Base-by-base conservation (phyloP, 2,329 filamentous ascomycete species). In the Parastagonospora avenae region DNA sequence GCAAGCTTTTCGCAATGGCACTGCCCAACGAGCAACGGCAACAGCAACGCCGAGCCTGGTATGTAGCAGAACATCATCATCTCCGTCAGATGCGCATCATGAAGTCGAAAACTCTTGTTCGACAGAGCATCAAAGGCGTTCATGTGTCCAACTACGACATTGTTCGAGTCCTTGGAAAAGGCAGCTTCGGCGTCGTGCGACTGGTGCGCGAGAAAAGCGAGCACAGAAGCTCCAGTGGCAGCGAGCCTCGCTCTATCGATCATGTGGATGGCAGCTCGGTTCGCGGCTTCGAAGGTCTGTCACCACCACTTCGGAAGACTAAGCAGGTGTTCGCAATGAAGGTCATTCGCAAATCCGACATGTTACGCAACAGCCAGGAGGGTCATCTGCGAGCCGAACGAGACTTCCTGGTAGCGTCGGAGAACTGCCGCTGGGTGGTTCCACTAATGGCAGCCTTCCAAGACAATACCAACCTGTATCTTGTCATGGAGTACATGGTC, bases 401-500 rank as follows among this genome's bases (percentile, higher is more conserved):
- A 59, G 94, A 97, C 64, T 95, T 97, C 59, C 81, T 99, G 7
- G 91, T 96, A 24, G 86, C 89, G 5, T 92, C 92, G 1, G 90
- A 94, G 69, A 89, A 87, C n/a, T 95, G 91, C 4, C 83, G 83
- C 54, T 97, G 92, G 93, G 86, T 96, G 40, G 90, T 97, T 2
- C 90, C 92, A 1, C 78, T 99, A 31, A 83, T 96, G 43, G 82
- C 90, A 42, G 94, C 91, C 66, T 97, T 97, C 59, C 91, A 97
- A 72, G 94, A 97, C 70, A 78, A 83, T 31, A 82, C 84, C 36
- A 91, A 90, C 62, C 80, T 99, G 5, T 97, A 97, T 65, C 84
- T 99, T 5, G 89, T 97, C 45, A 97, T 97, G 92, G 92, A 97
- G 52, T 99, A 96, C 69, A 97, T 97, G 91, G 88, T 95, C 2